Evolutionary conservation across 768 basidiomycete species (phyloP).

Genomic region (Termitomyces sp.): DNA sequence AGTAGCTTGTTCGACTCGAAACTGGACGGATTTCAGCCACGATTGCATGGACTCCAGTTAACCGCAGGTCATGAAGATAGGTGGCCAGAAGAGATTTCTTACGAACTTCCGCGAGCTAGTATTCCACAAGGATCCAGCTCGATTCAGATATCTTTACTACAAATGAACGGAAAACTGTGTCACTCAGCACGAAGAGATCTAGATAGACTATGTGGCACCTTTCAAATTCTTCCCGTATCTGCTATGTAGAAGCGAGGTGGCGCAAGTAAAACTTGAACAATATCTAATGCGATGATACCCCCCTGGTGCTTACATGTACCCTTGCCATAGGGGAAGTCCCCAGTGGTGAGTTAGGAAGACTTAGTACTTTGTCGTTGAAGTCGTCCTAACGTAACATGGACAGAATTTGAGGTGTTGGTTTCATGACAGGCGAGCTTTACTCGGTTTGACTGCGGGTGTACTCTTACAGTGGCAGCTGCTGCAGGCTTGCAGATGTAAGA

Average conservation of each 20-base stretch:
- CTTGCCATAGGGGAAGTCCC: neutral
- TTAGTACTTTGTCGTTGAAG: neutral
- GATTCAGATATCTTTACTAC: neutral
- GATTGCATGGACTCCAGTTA: neutral
- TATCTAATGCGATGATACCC: neutral
- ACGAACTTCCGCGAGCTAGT: neutral
- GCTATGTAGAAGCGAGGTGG: neutral
- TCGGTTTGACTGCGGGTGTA: neutral
- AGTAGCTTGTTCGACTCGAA: neutral
- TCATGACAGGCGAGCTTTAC: neutral
- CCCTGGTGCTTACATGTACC: neutral
- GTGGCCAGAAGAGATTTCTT: too few species aligned
- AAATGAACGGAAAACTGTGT: neutral
- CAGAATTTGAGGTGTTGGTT: neutral
- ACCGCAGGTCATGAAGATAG: neutral
- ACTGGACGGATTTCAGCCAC: neutral
- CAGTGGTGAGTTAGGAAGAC: neutral
- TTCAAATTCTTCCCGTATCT: neutral
- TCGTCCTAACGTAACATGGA: neutral
- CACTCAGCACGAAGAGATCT: neutral
- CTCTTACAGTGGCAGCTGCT: neutral
- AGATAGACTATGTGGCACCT: neutral
- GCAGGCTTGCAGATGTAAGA: neutral
- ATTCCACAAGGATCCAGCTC: neutral
- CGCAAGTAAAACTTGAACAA: neutral